phyloP scores from a whole-genome alignment of 169 alveolate genomes.

The Plasmodium reichenowi region DNA sequence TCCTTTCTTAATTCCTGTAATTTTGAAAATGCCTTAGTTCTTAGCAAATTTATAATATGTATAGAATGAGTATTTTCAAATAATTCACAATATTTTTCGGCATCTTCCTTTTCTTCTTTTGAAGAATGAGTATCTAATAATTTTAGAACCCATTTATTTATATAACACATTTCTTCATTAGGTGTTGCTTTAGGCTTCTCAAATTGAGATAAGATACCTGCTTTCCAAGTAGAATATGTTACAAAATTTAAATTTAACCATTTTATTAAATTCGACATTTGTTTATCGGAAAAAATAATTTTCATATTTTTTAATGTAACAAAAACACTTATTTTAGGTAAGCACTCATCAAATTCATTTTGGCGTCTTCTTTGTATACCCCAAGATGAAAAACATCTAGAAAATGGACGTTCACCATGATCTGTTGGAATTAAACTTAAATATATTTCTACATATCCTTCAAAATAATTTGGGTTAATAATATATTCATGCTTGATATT shows the following conservation, averaged over 20 bases:
- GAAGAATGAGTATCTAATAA: conserved; percentile 49
- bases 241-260: conserved; percentile 59
- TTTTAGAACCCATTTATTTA: conserved; percentile 73
- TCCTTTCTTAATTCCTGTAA: conserved; percentile 66
- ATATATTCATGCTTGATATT: conserved; percentile 75
- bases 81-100: conserved; percentile 53
- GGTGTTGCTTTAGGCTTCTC: conserved; percentile 50
- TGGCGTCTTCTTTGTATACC: conserved; percentile 71
- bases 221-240: conserved; percentile 57
- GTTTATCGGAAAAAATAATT: conserved; percentile 72
- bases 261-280: conserved; percentile 55
- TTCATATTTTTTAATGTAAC: conserved; percentile 69
- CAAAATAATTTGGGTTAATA: conserved; percentile 63
- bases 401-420: conserved; percentile 74
- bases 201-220: conserved; percentile 69
- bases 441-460: conserved; percentile 74
- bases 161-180: conserved; percentile 71
- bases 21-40: conserved; percentile 74
- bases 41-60: conserved; percentile 58
- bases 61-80: conserved; percentile 71
- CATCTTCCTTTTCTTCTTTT: conserved; percentile 70
- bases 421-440: conserved; percentile 75
- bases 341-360: conserved; percentile 74
- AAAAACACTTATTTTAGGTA: conserved; percentile 68
- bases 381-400: conserved; percentile 77